A percentile compares a stretch with the other conserved stretches of the same genome.
Conservation (phyloP, 1,284 basidiomycete species). For the Heliocybe sulcata region DNA sequence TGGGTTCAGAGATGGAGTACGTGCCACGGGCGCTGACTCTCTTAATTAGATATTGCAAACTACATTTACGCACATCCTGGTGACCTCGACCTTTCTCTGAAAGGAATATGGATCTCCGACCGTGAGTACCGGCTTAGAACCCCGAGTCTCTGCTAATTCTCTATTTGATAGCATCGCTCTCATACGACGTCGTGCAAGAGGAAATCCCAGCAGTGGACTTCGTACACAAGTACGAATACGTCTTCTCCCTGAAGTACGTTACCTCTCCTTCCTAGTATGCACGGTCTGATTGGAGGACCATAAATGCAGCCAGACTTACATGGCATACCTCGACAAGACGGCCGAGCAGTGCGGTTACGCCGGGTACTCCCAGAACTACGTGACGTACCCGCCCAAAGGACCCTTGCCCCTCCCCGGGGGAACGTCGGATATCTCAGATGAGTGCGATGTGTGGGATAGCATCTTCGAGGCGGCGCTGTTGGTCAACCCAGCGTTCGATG, state of each 20-base stretch:
- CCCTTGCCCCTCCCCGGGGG: slow-evolving; percentile 52
- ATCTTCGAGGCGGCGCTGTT: slow-evolving; percentile 53
- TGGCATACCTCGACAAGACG: slow-evolving; percentile 45
- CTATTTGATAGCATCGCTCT: slow-evolving; percentile 36
- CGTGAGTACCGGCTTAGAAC: slow-evolving; percentile 37
- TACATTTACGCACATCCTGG: slow-evolving; percentile 57
- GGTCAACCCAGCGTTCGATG: slow-evolving; percentile 70
- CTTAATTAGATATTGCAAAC: slow-evolving; percentile 76
- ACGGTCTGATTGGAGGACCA: slow-evolving; percentile 4
- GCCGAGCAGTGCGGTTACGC: slow-evolving; percentile 56
- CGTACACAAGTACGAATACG: slow-evolving; percentile 60
- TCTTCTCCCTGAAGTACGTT: slow-evolving; percentile 64
- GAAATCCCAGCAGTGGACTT: slow-evolving; percentile 66
- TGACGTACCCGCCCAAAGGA: slow-evolving; percentile 60
- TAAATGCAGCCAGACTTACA: slow-evolving; percentile 46
- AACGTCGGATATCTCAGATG: slow-evolving; percentile 11
- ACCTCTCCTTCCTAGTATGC: slow-evolving; percentile 4
- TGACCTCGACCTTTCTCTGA: slow-evolving; percentile 45
- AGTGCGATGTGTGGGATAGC: slow-evolving; percentile 61
- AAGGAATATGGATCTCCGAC: slow-evolving; percentile 69
- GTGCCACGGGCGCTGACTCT: too few relatives aligned
- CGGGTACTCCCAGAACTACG: slow-evolving; percentile 52
- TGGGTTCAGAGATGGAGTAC: slow-evolving; percentile 17
- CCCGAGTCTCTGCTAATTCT: slow-evolving; percentile 5
- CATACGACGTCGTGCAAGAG: slow-evolving; percentile 53